Conservation (phyloP, 2,329 filamentous ascomycete genomes). For the Neurospora sp. region DNA sequence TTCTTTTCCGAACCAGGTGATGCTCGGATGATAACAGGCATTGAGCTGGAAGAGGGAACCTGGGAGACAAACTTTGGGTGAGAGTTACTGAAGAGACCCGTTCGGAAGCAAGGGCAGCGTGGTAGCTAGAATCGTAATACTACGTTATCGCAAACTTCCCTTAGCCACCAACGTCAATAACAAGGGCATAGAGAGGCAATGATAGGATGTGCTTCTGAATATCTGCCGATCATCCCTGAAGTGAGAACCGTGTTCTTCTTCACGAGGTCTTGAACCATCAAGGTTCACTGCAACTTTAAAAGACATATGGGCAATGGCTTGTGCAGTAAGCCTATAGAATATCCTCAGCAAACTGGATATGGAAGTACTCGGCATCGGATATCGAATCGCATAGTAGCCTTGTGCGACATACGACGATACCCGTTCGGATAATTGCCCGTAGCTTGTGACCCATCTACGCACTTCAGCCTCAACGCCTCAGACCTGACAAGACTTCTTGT, state of each 20-base stretch:
- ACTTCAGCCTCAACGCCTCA: not conserved
- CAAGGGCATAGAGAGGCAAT: not conserved
- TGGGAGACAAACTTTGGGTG: not conserved
- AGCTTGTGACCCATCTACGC: not conserved
- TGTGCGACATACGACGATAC: not conserved
- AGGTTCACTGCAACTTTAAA: not conserved
- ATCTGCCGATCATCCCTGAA: not conserved
- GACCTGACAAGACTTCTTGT: not conserved
- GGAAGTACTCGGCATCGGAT: not conserved
- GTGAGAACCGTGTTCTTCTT: not conserved
- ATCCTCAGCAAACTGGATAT: not conserved
- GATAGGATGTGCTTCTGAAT: not conserved
- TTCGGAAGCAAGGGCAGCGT: not conserved
- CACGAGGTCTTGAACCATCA: not conserved
- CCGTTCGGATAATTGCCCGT: not conserved
- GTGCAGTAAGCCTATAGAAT: not conserved
- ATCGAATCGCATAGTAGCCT: not conserved
- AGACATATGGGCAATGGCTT: not conserved
- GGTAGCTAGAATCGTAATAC: not conserved
- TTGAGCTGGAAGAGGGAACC: not conserved
- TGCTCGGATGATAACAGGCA: not conserved
- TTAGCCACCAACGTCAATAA: not conserved
- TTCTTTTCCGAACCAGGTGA: not conserved
- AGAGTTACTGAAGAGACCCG: not conserved
- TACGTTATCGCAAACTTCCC: not conserved